Base-by-base conservation (phyloP, 345 rosid genomes). In the Melastoma malabathricum region DNA sequence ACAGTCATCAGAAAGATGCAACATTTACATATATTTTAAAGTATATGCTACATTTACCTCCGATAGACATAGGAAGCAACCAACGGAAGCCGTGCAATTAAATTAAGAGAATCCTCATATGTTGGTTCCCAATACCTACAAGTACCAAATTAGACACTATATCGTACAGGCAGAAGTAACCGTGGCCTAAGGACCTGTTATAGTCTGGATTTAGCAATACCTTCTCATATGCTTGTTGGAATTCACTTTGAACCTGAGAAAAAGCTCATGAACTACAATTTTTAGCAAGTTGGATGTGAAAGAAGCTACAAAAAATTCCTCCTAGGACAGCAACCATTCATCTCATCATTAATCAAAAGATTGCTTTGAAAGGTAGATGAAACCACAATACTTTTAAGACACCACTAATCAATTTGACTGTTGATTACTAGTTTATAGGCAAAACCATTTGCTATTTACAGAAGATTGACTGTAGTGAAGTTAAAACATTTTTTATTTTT, bases 61-160 rank as follows among this genome's bases (percentile, higher is more conserved):
- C 79, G 70, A 64, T 87, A 92, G 51, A 92, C 81, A 73, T 92
- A 87, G 18, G 97, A 61, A 71, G 98, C 98, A 31, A 87, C 86
- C 22, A 75, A 47, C 22, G 95, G 97, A 39, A 92, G 62, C 51
- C 93, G 95, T 60, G 98, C 97, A 69, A 87, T 92, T 76, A 92
- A 67, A 76, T 66, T 82, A 51, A 92, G 86, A 65, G 86, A 76
- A 57, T 92, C 97, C 71, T 92, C 95, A 54, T 72, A 92, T 41
- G 98, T 81, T 50, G 95, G 87, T 68, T 92, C 98, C 98, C 98
- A 92, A 66, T 80, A 92, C 78, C 98, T 92, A 60, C 51, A 72
- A 50, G 38, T 22, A 1, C 25, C 25, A 19, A 67, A 55, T 39
- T 44, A 50, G 23, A 58, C 50, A 46, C 51, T 64, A 55, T 2